Base-by-base conservation (phyloP, 805 yeast species). In the Nakazawaea holstii region DNA sequence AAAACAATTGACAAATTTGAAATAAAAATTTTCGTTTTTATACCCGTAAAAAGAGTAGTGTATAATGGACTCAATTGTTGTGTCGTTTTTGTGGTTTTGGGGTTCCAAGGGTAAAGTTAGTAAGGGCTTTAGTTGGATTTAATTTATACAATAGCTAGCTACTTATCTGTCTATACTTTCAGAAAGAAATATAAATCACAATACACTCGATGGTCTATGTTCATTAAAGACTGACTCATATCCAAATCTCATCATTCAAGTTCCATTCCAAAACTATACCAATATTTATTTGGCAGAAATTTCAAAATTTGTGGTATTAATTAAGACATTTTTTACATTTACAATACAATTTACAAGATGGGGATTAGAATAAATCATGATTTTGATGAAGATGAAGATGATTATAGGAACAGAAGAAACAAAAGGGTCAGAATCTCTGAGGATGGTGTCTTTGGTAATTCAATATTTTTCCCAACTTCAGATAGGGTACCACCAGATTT, bases 361-460 rank as follows among this genome's bases (percentile, higher is more conserved):
- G 54, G 54, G 7, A 41, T 51, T 4, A 37, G 35, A 27, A 35
- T 46, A 27, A 30, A n/a, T 9, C 33, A 31, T 10, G 51, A 50
- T 26, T 37, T 27, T 7, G 49, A 43, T 8, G 46, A 42, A 9
- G 44, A 37, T 10, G 46, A 36, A 11, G 41, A 39, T 11, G 37
- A 27, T 6, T 46, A 35, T 15, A 32, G 27, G 3, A 15, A 6
- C n/a, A 35, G 45, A 29, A 40, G 48, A 20, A 43, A 24, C 26
- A 52, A 52, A 35, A 38, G 55, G 45, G 55, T 52, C 6, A 44
- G 55, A 38, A 52, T 52, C 8, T 48, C 51, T 10, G 55, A 52
- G 38, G 28, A 26, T 10, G 11, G 39, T 15, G 7, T 17, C 20
- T 35, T 43, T 26, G 52, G 53, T 10, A 43, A 45, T n/a, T 41